Base-by-base conservation (phyloP, 2,329 filamentous ascomycete species). In the Monosporascus ibericus region DNA sequence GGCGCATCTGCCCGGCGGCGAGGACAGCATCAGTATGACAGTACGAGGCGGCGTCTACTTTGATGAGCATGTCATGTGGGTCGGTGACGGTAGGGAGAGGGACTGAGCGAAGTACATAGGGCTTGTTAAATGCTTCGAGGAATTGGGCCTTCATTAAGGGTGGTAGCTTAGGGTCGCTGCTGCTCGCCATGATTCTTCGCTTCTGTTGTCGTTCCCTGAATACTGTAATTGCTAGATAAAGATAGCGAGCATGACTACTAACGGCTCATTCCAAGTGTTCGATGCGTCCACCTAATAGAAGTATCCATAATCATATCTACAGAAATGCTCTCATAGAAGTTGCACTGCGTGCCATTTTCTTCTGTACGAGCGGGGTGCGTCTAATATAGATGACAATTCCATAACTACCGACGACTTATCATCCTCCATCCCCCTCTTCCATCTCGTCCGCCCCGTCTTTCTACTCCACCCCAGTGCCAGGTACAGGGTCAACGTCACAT, bases 21-120 rank as follows among this genome's bases (percentile, higher is more conserved):
- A 66, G 58, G 27, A 66, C 64, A 18, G 58, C 57, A 55, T 66
- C 64, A 11, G 72, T 76, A 57, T 76, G 74, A 60, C 72, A 76
- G 57, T 76, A 77, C 1, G 72, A 75, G 9, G 72, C 73, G 5
- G 74, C 74, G 47, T 72, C 68, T 38, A 77, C 73, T 52, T 68
- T 69, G 59, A 77, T 69, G 18, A 77, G 68, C 24, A 77, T 48
- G 52, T 76, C 74, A 54, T 75, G 53, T 3, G 65, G 56, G 2
- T 52, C 54, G 20, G 49, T 44, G 34, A 59, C 63, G n/a, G 59
- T 50, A 4, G 72, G 73, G 6, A 72, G 48, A 3, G 70, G 66
- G 2, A 72, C 60, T 6, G 64, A 56, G 48, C 64, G 64, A 14
- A 76, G 60, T 15, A 51, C 60, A 57, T 75, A 75, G 2, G 72